Evolutionary conservation across 1,284 basidiomycete genomes (phyloP).

Genomic region (Cryptococcus sp.): DNA sequence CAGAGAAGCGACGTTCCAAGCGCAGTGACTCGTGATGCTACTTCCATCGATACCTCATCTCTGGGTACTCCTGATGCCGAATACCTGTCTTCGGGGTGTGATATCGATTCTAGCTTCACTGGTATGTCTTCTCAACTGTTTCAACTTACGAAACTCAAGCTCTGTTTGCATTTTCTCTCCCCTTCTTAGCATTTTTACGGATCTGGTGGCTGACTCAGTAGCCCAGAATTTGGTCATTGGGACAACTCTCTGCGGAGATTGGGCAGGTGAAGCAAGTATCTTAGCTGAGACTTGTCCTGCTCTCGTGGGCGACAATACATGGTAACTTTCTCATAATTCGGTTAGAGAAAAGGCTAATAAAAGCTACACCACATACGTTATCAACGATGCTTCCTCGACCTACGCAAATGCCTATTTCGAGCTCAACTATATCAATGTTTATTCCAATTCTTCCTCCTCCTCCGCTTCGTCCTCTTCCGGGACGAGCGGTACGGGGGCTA

Average conservation of each 20-base stretch:
- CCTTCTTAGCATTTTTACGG: too few species aligned
- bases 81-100: slow-evolving; percentile 61
- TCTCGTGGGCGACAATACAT: slow-evolving; percentile 33
- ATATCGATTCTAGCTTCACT: slow-evolving; percentile 59
- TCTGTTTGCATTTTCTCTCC: too few species aligned
- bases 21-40: slow-evolving; percentile 54
- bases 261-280: slow-evolving; percentile 52
- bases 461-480: neutral
- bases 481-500: slow-evolving; percentile 3
- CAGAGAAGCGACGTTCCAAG: slow-evolving; percentile 59
- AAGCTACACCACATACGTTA: slow-evolving; percentile 66
- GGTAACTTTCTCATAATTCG: slow-evolving; percentile 15
- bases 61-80: slow-evolving; percentile 66
- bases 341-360: slow-evolving; percentile 51
- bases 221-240: slow-evolving; percentile 50
- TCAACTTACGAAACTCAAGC: too few species aligned
- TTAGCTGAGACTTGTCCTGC: slow-evolving; percentile 61
- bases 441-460: slow-evolving; percentile 13
- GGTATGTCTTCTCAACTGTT: slow-evolving; percentile 29
- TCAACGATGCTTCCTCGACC: slow-evolving; percentile 55
- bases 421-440: slow-evolving; percentile 57
- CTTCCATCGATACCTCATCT: slow-evolving; percentile 58
- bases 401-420: slow-evolving; percentile 74
- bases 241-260: slow-evolving; percentile 62
- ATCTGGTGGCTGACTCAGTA: neutral